Base-by-base conservation (phyloP, 345 rosid genomes). In the Orychophragmus violaceus region DNA sequence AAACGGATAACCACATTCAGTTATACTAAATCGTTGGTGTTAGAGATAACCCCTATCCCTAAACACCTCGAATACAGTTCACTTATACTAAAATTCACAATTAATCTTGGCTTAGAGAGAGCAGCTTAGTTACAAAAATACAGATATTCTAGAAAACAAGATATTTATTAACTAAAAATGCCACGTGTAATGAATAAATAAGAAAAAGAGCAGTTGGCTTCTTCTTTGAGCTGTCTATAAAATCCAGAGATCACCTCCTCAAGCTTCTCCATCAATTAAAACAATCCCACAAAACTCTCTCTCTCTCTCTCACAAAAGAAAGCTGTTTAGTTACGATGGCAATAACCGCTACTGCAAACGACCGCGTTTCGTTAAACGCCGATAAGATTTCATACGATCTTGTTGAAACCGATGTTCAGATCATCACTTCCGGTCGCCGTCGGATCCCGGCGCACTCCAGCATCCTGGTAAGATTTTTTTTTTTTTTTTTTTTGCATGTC, bases 371-470 rank as follows among this genome's bases (percentile, higher is more conserved):
- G 0, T 1, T 53, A 0, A 41, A 8, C 70, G 8, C 79, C 63
- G 70, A 64, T 50, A 54, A 30, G 9, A 37, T 29, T 39, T 48
- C 68, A 8, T 25, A 75, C 16, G 77, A 73, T 27, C 65, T 77
- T 10, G 82, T 82, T 3, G 76, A 82, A 49, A 71, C 92, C 0
- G 95, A 91, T 64, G 72, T 89, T 28, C 77, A 72, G 32, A 78
- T 92, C 76, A 72, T 89, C 55, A 85, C 96, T 23, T 81, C 98
- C 66, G 83, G 78, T 25, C 89, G 89, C 74, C 79, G 70, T 8
- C 86, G 88, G 28, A 85, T 92, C 69, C 84, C 91, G 0, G 88
- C 83, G 2, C 95, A 89, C 71, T 78, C 85, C 39, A 30, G 82
- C 52, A 50, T 89, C 65, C 82, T 92, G 82, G 98, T 87, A 76